A percentile compares a stretch with the other conserved stretches of the same genome.
phyloP scores from a whole-genome alignment of 164 flowering plant genomes.

The Annona squamosa region DNA sequence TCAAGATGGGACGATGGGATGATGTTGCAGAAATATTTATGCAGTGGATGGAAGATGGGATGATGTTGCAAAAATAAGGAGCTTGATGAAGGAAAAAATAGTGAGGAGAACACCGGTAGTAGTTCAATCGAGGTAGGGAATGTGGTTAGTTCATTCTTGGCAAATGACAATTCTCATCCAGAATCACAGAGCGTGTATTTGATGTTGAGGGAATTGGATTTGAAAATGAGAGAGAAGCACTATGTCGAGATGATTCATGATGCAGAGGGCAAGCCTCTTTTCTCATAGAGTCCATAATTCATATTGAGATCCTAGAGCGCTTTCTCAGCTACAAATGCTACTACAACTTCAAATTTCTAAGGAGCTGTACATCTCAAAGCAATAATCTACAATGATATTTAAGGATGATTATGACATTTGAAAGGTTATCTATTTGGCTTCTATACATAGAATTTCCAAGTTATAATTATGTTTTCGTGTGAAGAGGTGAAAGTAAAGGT shows the following conservation, averaged over 20 bases:
- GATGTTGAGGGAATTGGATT: conserved; percentile 13
- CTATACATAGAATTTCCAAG: too few species aligned
- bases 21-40: conserved; percentile 44
- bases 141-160: conserved; percentile 25
- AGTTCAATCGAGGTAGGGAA: conserved; percentile 33
- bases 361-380: too few species aligned
- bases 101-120: conserved; percentile 32
- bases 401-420: too few species aligned
- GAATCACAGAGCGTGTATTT: conserved; percentile 15
- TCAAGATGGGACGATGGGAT: conserved; percentile 35
- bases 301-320: too few species aligned
- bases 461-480: too few species aligned
- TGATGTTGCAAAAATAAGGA: conserved; percentile 26
- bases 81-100: conserved; percentile 24
- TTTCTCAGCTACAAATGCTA: too few species aligned
- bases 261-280: conserved; percentile 1
- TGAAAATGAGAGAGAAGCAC: conserved; percentile 13
- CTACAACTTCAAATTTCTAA: too few species aligned
- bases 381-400: too few species aligned
- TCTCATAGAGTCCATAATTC: too few species aligned
- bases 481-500: too few species aligned
- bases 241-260: conserved; percentile 10
- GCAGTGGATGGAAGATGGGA: conserved; percentile 39
- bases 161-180: conserved; percentile 24
- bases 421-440: too few species aligned